These are phyloP conservation scores for Russula sp. DNA, from an alignment of 768 basidiomycete species.

Conservation along the genomic window DNA sequence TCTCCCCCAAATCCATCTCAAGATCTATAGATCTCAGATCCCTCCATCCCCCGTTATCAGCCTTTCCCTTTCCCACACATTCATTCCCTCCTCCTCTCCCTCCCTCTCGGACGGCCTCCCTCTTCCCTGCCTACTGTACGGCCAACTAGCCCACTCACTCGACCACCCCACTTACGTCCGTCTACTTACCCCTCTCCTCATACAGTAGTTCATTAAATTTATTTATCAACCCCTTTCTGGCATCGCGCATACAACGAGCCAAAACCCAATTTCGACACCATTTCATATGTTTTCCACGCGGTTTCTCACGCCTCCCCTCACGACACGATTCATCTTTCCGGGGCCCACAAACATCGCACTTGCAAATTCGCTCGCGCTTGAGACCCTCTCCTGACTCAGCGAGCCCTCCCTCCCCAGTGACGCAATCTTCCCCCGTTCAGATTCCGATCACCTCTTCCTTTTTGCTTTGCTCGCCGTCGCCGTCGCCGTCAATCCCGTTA, in stretches of 20 bases:
- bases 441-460: slow-evolving; percentile 22
- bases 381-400: slow-evolving; percentile 14
- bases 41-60: slow-evolving; percentile 20
- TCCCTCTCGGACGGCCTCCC: background rate
- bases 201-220: background rate
- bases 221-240: too few species aligned
- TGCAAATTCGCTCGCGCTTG: slow-evolving; percentile 13
- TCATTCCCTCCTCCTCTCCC: slow-evolving; percentile 2
- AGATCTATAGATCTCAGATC: slow-evolving; percentile 24
- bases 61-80: slow-evolving; percentile 18
- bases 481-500: background rate
- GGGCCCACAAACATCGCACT: slow-evolving; percentile 13
- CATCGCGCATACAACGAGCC: background rate
- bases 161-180: background rate
- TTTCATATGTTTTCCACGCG: slow-evolving; percentile 11
- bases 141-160: background rate
- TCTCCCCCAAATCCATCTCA: slow-evolving; percentile 26
- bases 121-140: background rate
- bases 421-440: slow-evolving; percentile 19
- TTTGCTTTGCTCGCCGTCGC: slow-evolving; percentile 15
- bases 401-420: slow-evolving; percentile 11
- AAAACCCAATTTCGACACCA: background rate
- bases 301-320: slow-evolving; percentile 21
- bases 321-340: slow-evolving; percentile 18
- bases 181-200: background rate